Conservation (phyloP, 306 rosid genomes). For the Inga laurina region DNA sequence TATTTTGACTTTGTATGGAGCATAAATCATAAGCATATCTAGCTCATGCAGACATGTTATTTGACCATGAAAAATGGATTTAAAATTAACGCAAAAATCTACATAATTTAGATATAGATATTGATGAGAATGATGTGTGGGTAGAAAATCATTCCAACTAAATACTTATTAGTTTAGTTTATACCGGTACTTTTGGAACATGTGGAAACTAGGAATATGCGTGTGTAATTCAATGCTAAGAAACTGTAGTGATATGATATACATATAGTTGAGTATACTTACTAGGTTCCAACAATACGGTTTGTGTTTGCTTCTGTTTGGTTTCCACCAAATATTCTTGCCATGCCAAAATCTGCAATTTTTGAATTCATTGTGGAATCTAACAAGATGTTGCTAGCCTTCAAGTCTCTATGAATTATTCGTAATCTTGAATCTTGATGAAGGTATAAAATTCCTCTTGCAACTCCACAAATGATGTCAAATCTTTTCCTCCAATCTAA, state of each 20-base stretch:
- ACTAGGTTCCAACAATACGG: constrained; percentile 67
- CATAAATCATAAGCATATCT: too few species aligned
- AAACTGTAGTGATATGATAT: neutral
- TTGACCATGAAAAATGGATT: too few species aligned
- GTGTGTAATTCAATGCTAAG: neutral
- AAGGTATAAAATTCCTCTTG: neutral
- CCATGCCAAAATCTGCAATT: neutral
- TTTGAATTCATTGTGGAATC: neutral
- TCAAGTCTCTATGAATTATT: neutral
- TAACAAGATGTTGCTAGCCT: neutral
- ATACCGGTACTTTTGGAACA: too few species aligned
- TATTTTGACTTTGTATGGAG: too few species aligned
- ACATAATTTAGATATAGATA: too few species aligned
- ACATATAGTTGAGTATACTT: constrained; percentile 28
- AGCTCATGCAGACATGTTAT: too few species aligned
- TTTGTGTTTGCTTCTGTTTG: neutral
- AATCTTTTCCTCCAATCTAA: neutral
- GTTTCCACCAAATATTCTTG: neutral
- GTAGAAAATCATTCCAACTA: too few species aligned
- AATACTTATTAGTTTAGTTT: too few species aligned
- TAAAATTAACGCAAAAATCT: too few species aligned
- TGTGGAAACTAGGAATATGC: neutral
- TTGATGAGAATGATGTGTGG: too few species aligned
- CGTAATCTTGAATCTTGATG: neutral
- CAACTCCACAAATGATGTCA: neutral